phyloP scores from a whole-genome alignment of 371 early-diverging fungal genomes.

The Rhizopus microsporus region DNA sequence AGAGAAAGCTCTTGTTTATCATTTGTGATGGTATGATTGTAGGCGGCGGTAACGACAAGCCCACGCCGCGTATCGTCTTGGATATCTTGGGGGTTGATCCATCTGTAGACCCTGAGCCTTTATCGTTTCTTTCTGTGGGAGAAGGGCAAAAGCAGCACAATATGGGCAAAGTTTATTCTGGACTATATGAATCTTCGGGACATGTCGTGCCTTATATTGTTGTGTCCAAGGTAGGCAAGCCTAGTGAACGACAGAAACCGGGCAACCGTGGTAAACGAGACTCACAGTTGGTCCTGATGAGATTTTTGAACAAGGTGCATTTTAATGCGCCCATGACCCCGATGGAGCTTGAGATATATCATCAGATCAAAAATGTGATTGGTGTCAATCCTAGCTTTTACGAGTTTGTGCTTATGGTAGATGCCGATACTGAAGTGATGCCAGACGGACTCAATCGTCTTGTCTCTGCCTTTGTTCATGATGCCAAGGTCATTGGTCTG shows the following conservation, averaged over 20 bases:
- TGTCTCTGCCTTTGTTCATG: slow-evolving; percentile 75
- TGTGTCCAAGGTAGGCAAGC: slow-evolving; percentile 89
- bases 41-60: slow-evolving; percentile 92
- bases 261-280: slow-evolving; percentile 90
- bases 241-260: slow-evolving; percentile 66
- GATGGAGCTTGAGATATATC: slow-evolving; percentile 87
- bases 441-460: slow-evolving; percentile 67
- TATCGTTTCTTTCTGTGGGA: slow-evolving; percentile 86
- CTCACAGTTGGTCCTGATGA: slow-evolving; percentile 79
- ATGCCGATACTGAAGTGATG: slow-evolving; percentile 68
- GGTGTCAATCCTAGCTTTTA: slow-evolving; percentile 79
- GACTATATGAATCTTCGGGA: slow-evolving; percentile 87
- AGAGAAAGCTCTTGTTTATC: slow-evolving; percentile 93
- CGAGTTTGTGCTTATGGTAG: slow-evolving; percentile 65
- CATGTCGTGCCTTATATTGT: slow-evolving; percentile 92
- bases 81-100: slow-evolving; percentile 90
- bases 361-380: slow-evolving; percentile 85
- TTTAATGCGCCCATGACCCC: slow-evolving; percentile 78
- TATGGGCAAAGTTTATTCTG: slow-evolving; percentile 96
- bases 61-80: slow-evolving; percentile 95
- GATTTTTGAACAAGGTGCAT: slow-evolving; percentile 74
- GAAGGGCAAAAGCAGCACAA: slow-evolving; percentile 89
- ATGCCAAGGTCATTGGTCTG: slow-evolving; percentile 77
- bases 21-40: slow-evolving; percentile 91
- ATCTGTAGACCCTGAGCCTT: slow-evolving; percentile 78